These are phyloP conservation scores for Boletus subparvulus DNA, from an alignment of 768 basidiomycete species.

Conservation along the genomic window DNA sequence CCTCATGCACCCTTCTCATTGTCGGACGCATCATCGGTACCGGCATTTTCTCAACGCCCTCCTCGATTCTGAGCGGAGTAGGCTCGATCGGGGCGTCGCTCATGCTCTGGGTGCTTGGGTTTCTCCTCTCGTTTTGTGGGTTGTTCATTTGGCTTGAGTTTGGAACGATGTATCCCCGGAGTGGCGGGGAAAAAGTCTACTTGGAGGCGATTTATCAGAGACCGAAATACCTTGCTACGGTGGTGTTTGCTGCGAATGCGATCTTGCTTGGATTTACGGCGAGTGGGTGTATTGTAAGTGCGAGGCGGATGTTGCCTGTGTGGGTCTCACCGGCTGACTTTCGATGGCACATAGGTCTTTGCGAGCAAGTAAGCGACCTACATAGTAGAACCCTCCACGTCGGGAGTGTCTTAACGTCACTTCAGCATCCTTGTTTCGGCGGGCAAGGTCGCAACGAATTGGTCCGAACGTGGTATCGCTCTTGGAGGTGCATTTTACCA, in stretches of 20 bases:
- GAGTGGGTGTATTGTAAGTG: constrained; percentile 47
- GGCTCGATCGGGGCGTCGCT: constrained; percentile 59
- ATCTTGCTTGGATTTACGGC: constrained; percentile 45
- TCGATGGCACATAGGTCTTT: constrained; percentile 24
- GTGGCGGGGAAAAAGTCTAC: constrained; percentile 64
- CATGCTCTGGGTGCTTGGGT: constrained; percentile 63
- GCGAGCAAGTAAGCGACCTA: constrained; percentile 30
- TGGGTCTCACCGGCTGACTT: background rate
- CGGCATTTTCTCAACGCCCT: constrained; percentile 61
- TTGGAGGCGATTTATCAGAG: constrained; percentile 52
- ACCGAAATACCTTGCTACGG: constrained; percentile 48
- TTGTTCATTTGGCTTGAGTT: constrained; percentile 63
- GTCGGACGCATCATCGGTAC: constrained; percentile 59
- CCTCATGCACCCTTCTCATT: constrained; percentile 54
- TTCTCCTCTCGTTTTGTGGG: constrained; percentile 55
- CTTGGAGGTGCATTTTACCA: constrained; percentile 43
- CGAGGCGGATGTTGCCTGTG: background rate
- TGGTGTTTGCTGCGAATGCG: constrained; percentile 48
- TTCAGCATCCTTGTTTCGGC: constrained; percentile 52
- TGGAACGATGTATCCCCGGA: constrained; percentile 61
- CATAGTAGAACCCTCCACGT: background rate
- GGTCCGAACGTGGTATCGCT: constrained; percentile 61
- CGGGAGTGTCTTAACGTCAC: background rate
- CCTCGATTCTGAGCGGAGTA: constrained; percentile 53
- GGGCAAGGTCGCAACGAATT: constrained; percentile 40